phyloP scores from a whole-genome alignment of 805 yeast species.

The Kuraishia capsulata region DNA sequence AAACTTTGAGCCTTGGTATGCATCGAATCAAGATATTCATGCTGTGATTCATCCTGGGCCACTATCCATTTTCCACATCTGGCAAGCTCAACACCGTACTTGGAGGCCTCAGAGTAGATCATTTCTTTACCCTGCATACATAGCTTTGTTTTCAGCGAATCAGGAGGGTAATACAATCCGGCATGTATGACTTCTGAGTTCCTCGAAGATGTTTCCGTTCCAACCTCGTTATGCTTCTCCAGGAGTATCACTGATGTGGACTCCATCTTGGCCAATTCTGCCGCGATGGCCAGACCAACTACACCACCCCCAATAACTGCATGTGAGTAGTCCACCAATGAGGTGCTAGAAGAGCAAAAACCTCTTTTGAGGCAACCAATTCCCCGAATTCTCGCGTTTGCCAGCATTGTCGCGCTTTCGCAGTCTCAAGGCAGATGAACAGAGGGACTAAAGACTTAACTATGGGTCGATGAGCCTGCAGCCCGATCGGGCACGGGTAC shows the following conservation, averaged over 20 bases:
- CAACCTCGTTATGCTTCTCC: constrained; percentile 59
- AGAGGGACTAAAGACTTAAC: no score
- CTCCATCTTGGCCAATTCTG: constrained; percentile 44
- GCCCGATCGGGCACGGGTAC: no score
- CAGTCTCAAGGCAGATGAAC: no score
- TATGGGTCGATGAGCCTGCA: no score
- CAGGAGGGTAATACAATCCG: constrained; percentile 71
- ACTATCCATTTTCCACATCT: constrained; percentile 83
- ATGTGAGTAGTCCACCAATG: constrained; percentile 3
- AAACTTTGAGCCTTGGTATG: constrained; percentile 32
- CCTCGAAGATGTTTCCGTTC: constrained; percentile 79
- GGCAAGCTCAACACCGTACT: constrained; percentile 43
- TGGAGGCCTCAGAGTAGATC: constrained; percentile 43
- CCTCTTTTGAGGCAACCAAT: neutral
- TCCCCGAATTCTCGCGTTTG: no score
- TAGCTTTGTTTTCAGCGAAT: constrained; percentile 55
- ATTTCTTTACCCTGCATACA: constrained; percentile 70
- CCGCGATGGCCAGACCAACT: constrained; percentile 75
- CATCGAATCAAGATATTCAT: constrained; percentile 46
- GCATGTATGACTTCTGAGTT: constrained; percentile 94
- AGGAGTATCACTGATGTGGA: constrained; percentile 49
- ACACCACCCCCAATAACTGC: constrained; percentile 73
- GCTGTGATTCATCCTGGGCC: constrained; percentile 65
- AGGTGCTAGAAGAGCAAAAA: neutral
- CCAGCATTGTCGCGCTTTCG: no score